These are phyloP conservation scores for Mikania micrantha DNA, from an alignment of 129 eudicot genomes.

Conservation along the genomic window DNA sequence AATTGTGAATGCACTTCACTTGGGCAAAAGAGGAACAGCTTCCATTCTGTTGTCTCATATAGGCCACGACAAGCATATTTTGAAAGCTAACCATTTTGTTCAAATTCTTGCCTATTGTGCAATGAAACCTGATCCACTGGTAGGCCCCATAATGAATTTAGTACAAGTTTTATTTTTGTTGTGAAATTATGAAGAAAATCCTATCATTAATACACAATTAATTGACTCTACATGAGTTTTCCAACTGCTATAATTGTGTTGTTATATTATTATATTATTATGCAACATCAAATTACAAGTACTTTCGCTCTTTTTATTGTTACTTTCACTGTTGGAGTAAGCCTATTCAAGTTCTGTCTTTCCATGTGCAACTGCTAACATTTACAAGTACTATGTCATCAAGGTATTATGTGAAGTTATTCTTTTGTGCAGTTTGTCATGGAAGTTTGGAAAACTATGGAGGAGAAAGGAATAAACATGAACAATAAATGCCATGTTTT, in stretches of 20 bases:
- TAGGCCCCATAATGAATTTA: slow-evolving; percentile 22
- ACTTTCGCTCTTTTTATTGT: not conserved
- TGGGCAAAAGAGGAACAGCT: slow-evolving; percentile 61
- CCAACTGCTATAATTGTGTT: not conserved
- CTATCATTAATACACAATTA: not conserved
- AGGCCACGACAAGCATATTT: slow-evolving; percentile 18
- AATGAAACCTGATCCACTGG: slow-evolving; percentile 70
- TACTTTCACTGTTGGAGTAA: not conserved
- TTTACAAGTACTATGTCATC: not conserved
- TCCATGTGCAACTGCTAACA: not conserved
- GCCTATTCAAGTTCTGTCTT: not conserved
- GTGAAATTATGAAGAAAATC: not conserved
- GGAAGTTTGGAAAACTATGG: slow-evolving; percentile 69
- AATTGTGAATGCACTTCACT: slow-evolving; percentile 62
- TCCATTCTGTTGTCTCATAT: slow-evolving; percentile 44
- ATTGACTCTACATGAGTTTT: not conserved
- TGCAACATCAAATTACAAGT: not conserved
- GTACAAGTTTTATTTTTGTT: not conserved
- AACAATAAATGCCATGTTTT: slow-evolving; percentile 38
- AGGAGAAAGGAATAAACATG: slow-evolving; percentile 48
- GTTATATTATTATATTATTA: not conserved
- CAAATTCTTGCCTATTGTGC: slow-evolving; percentile 58
- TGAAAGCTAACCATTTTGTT: slow-evolving; percentile 44
- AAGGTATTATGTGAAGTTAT: slow-evolving; percentile 13
- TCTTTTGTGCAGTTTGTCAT: slow-evolving; percentile 58